Percentiles rank a stretch among this genome's conserved stretches.
Conservation (phyloP, 768 basidiomycete species). For the Termitomyces sp. region DNA sequence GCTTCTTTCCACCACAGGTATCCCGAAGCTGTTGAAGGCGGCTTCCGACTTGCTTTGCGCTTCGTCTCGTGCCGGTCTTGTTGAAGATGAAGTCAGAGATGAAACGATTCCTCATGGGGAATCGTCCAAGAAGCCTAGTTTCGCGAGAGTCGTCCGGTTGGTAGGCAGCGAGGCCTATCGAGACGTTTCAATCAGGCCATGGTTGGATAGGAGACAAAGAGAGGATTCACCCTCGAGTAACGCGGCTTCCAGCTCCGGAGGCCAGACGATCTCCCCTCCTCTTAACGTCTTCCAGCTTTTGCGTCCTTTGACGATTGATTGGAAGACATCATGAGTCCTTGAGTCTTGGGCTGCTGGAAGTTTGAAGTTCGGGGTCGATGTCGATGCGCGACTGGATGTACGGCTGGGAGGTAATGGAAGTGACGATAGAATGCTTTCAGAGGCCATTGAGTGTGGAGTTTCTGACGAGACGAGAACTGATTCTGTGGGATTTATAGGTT, state of each 20-base stretch:
- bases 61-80: slow-evolving; percentile 65
- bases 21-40: slow-evolving; percentile 77
- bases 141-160: slow-evolving; percentile 71
- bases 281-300: slow-evolving; percentile 75
- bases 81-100: slow-evolving; percentile 74
- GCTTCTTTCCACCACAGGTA: slow-evolving; percentile 65
- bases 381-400: slow-evolving; percentile 10
- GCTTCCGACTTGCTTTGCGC: slow-evolving; percentile 78
- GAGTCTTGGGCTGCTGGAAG: slow-evolving; percentile 27
- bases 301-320: slow-evolving; percentile 62
- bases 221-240: slow-evolving; percentile 58
- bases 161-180: slow-evolving; percentile 64
- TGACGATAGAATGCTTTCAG: slow-evolving; percentile 12
- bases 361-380: slow-evolving; percentile 17
- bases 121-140: slow-evolving; percentile 68
- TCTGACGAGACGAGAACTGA: slow-evolving; percentile 15
- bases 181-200: slow-evolving; percentile 6
- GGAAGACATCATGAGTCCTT: slow-evolving; percentile 54
- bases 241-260: slow-evolving; percentile 73
- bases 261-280: slow-evolving; percentile 77
- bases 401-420: slow-evolving; percentile 6
- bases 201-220: neutral
- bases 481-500: slow-evolving; percentile 28
- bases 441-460: slow-evolving; percentile 14
- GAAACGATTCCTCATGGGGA: slow-evolving; percentile 77